A percentile compares a stretch with the other conserved stretches of the same genome.
phyloP scores from a whole-genome alignment of 2,329 filamentous ascomycete genomes.

The Zymoseptoria pseudotritici region DNA sequence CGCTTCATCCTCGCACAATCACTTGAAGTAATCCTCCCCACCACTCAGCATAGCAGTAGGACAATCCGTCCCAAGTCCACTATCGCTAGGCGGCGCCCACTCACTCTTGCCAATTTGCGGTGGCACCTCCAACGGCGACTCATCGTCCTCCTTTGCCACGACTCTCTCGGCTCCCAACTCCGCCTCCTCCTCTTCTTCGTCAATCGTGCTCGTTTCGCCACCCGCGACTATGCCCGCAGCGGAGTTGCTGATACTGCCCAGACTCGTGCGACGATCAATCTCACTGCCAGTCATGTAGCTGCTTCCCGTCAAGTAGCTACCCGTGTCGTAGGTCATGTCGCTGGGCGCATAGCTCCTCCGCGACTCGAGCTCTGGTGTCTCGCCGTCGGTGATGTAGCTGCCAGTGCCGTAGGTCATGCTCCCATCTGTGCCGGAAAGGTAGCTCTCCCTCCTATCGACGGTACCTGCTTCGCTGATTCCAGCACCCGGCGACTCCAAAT shows the following conservation, averaged over 20 bases:
- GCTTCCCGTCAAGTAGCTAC: constrained; percentile 42
- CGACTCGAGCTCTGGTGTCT: constrained; percentile 26
- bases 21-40: constrained; percentile 17
- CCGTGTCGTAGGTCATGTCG: constrained; percentile 40
- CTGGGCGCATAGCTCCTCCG: constrained; percentile 37
- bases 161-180: constrained; percentile 25
- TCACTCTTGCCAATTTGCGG: constrained; percentile 15
- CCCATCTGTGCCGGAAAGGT: constrained; percentile 20
- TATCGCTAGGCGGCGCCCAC: constrained; percentile 32
- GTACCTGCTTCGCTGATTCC: constrained; percentile 14
- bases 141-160: constrained; percentile 13
- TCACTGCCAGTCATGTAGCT: constrained; percentile 44
- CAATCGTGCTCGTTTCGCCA: constrained; percentile 5
- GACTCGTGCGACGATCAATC: constrained; percentile 38
- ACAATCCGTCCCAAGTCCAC: constrained; percentile 33
- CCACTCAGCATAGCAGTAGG: constrained; percentile 25
- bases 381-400: constrained; percentile 24
- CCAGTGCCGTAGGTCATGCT: constrained; percentile 24
- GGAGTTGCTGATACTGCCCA: constrained; percentile 29
- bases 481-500: constrained; percentile 6
- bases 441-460: constrained; percentile 16
- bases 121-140: constrained; percentile 12
- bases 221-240: constrained; percentile 26
- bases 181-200: constrained; percentile 15
- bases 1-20: not conserved